These are phyloP conservation scores for Solanum hybrid DNA, from an alignment of 305 asterid genomes.

Conservation along the genomic window DNA sequence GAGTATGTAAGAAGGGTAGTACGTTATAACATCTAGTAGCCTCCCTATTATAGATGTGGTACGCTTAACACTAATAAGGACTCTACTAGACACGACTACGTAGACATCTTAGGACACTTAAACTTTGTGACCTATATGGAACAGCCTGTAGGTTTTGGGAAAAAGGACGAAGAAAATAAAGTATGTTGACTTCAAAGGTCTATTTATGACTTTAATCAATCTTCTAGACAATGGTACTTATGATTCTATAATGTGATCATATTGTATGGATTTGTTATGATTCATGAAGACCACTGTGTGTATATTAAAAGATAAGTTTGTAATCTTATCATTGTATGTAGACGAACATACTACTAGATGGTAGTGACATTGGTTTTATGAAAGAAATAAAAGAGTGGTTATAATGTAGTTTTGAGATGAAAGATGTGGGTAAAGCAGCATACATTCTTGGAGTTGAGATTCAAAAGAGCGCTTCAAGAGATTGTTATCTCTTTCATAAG, in stretches of 20 bases:
- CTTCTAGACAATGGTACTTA: not conserved
- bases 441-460: not conserved
- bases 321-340: not conserved
- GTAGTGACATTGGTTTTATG: not conserved
- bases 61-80: not conserved
- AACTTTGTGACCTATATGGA: too few relatives aligned
- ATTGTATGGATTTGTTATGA: too few relatives aligned
- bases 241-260: not conserved
- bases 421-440: not conserved
- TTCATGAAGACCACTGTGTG: not conserved
- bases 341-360: not conserved
- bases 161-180: not conserved
- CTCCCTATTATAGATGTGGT: not conserved
- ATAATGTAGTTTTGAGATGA: not conserved
- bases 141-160: not conserved
- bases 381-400: not conserved
- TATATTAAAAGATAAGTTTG: not conserved
- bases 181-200: not conserved
- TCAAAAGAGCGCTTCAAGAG: not conserved
- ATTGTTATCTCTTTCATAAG: not conserved
- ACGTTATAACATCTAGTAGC: not conserved
- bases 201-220: not conserved
- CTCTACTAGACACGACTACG: not conserved
- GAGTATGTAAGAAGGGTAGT: not conserved
- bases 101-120: not conserved